Percentiles rank a stretch among this genome's conserved stretches.
Evolutionary conservation across 1,284 basidiomycete genomes (phyloP).

Genomic region (Marasmius fiardii): DNA sequence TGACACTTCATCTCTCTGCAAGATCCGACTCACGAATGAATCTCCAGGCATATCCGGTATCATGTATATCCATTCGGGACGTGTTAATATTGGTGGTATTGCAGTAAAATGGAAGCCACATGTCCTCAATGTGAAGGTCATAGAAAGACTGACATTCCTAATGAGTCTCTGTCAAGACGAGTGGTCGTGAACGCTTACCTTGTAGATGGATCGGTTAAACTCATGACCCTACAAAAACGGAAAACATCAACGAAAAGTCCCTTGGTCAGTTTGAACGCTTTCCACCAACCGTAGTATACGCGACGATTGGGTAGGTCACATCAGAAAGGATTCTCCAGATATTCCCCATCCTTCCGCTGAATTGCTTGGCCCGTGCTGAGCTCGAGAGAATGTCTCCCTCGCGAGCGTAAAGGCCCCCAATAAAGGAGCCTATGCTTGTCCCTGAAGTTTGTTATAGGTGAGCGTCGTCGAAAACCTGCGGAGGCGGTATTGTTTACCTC

Average conservation of each 20-base stretch:
- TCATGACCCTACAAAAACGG: constrained; percentile 70
- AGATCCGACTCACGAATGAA: constrained; percentile 62
- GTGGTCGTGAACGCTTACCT: constrained; percentile 39
- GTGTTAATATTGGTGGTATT: constrained; percentile 99
- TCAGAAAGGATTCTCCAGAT: constrained; percentile 95
- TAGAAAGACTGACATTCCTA: constrained; percentile 67
- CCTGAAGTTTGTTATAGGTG: constrained; percentile 34
- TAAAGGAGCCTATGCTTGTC: constrained; percentile 89
- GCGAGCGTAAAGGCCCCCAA: constrained; percentile 95
- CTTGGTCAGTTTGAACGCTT: constrained; percentile 18
- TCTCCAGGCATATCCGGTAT: constrained; percentile 93
- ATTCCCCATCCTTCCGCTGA: constrained; percentile 90
- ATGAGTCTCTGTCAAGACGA: background rate
- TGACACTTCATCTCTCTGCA: background rate
- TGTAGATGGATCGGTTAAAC: constrained; percentile 84
- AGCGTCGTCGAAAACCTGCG: background rate
- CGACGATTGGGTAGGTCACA: constrained; percentile 95
- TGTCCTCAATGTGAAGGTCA: constrained; percentile 95
- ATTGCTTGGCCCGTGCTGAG: constrained; percentile 86
- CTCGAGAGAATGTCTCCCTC: constrained; percentile 90
- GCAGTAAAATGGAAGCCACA: constrained; percentile 99
- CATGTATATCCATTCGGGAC: constrained; percentile 96
- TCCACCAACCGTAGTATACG: constrained; percentile 87
- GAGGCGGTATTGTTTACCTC: constrained; percentile 46
- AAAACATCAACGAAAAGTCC: background rate